Base-by-base conservation (phyloP, 768 basidiomycete genomes). In the Calocybe cyanea region DNA sequence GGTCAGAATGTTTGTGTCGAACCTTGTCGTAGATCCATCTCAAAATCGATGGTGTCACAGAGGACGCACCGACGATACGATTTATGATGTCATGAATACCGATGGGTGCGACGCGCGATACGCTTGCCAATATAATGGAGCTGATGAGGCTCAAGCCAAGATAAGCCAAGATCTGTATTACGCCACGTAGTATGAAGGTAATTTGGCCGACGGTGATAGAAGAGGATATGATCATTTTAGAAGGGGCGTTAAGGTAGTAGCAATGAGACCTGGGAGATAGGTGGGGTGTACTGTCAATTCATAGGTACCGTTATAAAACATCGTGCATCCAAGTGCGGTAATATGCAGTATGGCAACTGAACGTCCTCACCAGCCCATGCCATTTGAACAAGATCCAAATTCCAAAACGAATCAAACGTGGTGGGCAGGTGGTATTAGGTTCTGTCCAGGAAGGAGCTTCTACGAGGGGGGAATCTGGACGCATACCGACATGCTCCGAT, bases 11-110 rank as follows among this genome's bases (percentile, higher is more conserved):
- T 24, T 41, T 52, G 19, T 48, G 39, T 11, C 49, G 23, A 20
- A 54, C n/a, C 19, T 55, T 58, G 8, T 30, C 47, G 15, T 55
- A 45, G 4, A 59, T 46, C 58, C 58, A 62, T 34, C 52, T 51
- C 11, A 51, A 34, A 15, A 55, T 38, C 14, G 47, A 19, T 7
- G 14, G n/a, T 7, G 48, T 59, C 3, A 39, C 44, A 9, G 51
- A 56, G 0, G 56, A 48, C 13, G 48, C 50, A 11, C 58, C 53
- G 2, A 58, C 50, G 7, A 51, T 42, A 39, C 56, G 58, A 36
- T 53, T 57, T 10, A 61, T 45, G 10, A 54, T 44, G 34, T 59
- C 56, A 33, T 61, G 60, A 1, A 56, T 59, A 7, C 53, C 53
- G 33, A 57, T 38, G 21, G 58, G 45, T 3, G 55, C 58, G 14